Evolutionary conservation across 2,329 filamentous ascomycete species (phyloP).

Genomic region (Dactylellina cionopaga): DNA sequence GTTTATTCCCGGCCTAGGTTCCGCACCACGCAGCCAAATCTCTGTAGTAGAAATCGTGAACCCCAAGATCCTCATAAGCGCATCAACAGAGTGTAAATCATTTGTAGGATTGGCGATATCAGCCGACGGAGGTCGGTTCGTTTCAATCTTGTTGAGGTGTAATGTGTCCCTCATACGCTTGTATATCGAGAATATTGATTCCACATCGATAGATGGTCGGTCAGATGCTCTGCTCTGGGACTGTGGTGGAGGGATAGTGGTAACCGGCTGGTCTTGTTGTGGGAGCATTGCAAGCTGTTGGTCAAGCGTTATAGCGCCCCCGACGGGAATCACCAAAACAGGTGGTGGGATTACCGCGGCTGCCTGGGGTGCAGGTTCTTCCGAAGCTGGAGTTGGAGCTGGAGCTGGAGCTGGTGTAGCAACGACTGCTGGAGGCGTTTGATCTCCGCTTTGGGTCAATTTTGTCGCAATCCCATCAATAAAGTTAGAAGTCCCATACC

Average conservation of each 20-base stretch:
- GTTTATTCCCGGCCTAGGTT: conserved; percentile 76
- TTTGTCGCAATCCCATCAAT: conserved; percentile 65
- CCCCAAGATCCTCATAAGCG: conserved; percentile 74
- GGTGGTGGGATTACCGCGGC: conserved; percentile 61
- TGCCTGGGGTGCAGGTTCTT: conserved; percentile 58
- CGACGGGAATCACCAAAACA: conserved; percentile 57
- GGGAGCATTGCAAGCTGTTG: conserved; percentile 44
- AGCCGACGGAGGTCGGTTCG: conserved; percentile 53
- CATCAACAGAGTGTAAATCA: conserved; percentile 63
- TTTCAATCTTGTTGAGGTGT: conserved; percentile 59
- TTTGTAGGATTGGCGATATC: conserved; percentile 35
- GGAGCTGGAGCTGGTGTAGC: not conserved
- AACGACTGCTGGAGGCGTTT: not conserved
- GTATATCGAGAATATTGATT: conserved; percentile 71
- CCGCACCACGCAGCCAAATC: conserved; percentile 87
- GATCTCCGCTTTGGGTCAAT: conserved; percentile 57
- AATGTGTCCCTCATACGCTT: conserved; percentile 67
- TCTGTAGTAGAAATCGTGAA: conserved; percentile 88
- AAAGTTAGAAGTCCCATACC: conserved; percentile 66
- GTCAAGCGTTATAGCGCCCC: conserved; percentile 38
- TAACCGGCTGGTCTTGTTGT: conserved; percentile 43
- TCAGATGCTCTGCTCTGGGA: conserved; percentile 53
- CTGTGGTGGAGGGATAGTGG: conserved; percentile 59
- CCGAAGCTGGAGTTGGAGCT: conserved; percentile 39
- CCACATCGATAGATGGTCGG: conserved; percentile 57